Percentiles rank a stretch among this genome's conserved stretches.
phyloP scores from a whole-genome alignment of 1,139 yeast species.

The Candida dubliniensis region DNA sequence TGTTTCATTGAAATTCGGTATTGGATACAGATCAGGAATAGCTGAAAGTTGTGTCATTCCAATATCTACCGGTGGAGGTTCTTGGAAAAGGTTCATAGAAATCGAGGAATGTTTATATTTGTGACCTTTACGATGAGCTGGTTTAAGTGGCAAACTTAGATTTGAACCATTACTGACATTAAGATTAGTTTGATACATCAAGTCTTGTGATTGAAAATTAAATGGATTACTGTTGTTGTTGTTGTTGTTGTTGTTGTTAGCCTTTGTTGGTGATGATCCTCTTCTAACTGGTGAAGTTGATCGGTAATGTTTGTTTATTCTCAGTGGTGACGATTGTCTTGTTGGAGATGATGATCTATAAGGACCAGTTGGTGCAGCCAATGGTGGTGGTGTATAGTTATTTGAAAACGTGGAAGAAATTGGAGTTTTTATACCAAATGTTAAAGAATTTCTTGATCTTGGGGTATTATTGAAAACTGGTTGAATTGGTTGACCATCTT shows the following conservation, averaged over 20 bases:
- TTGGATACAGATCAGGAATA: slow-evolving; percentile 76
- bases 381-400: slow-evolving; percentile 3
- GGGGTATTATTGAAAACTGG: slow-evolving; percentile 24
- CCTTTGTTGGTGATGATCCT: slow-evolving; percentile 25
- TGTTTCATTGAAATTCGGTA: slow-evolving; percentile 71
- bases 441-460: slow-evolving; percentile 20
- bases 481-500: slow-evolving; percentile 26
- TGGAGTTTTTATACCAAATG: slow-evolving; percentile 18
- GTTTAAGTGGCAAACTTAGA: slow-evolving; percentile 37
- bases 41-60: slow-evolving; percentile 56
- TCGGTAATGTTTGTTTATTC: slow-evolving; percentile 28
- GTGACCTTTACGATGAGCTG: slow-evolving; percentile 90
- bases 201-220: slow-evolving; percentile 47
- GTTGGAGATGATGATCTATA: slow-evolving; percentile 29
- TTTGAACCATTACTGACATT: slow-evolving; percentile 22
- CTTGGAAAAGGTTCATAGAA: slow-evolving; percentile 92
- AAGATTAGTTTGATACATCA: slow-evolving; percentile 22
- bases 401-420: slow-evolving; percentile 19
- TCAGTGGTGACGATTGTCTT: slow-evolving; percentile 33
- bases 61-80: slow-evolving; percentile 66
- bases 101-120: slow-evolving; percentile 96
- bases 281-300: slow-evolving; percentile 34
- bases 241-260: too few species aligned
- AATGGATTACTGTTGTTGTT: slow-evolving; percentile 32
- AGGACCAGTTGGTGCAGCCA: not conserved